phyloP scores from a whole-genome alignment of 805 yeast genomes.

The Henningerozyma blattae region DNA sequence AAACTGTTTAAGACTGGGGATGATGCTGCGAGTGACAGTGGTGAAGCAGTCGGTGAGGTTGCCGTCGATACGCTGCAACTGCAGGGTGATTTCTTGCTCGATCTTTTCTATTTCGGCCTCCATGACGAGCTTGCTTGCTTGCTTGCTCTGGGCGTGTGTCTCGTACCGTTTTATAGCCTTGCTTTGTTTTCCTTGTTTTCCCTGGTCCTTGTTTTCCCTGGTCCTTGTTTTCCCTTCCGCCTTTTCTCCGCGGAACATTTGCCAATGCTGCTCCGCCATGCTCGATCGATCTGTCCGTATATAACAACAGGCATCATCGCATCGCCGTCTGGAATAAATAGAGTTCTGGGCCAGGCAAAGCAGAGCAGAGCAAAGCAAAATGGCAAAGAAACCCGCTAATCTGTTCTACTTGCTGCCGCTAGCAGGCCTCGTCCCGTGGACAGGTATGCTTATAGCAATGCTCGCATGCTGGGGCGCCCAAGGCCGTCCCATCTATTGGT shows the following conservation, averaged over 20 bases:
- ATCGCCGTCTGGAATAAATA: neutral
- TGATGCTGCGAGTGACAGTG: conserved; percentile 50
- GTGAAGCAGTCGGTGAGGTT: conserved; percentile 58
- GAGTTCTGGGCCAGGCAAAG: neutral
- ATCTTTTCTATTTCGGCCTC: conserved; percentile 41
- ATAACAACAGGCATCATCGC: neutral
- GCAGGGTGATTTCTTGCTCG: conserved; percentile 69
- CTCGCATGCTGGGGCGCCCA: conserved; percentile 65
- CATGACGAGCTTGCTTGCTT: no score
- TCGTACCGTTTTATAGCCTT: no score
- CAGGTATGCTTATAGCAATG: conserved; percentile 82
- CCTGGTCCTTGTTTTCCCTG: no score
- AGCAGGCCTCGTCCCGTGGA: conserved; percentile 60
- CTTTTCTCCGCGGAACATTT: no score
- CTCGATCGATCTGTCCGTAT: no score
- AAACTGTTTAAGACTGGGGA: conserved; percentile 57
- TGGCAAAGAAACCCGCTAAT: conserved; percentile 28
- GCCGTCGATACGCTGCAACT: conserved; percentile 68
- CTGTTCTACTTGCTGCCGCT: conserved; percentile 50
- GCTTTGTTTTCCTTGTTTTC: no score
- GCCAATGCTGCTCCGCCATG: no score
- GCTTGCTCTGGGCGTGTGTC: no score
- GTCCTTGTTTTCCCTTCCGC: no score
- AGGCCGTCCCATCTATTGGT: conserved; percentile 60
- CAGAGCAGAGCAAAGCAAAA: neutral